Evolutionary conservation across 108 stramenopile species (phyloP).

Genomic region (Cylindrotheca fusiformis): DNA sequence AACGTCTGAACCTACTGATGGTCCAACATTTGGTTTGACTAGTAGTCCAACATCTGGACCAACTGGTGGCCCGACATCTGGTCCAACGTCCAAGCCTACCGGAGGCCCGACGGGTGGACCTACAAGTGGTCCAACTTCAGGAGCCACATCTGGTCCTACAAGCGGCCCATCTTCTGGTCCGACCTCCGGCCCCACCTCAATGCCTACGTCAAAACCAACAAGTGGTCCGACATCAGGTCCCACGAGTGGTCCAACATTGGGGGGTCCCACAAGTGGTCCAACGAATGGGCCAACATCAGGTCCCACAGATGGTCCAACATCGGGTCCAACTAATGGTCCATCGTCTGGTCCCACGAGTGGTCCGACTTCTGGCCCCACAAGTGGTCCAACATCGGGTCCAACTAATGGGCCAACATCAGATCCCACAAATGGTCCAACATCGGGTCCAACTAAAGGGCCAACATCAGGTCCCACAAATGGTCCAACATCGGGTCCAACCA

Average conservation of each 20-base stretch:
- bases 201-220: no score
- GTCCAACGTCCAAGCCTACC: not conserved
- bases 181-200: no score
- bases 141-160: no score
- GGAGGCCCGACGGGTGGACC: no score
- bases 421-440: constrained; percentile 4
- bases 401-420: constrained; percentile 7
- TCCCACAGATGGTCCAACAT: constrained; percentile 10
- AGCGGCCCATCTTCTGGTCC: not conserved
- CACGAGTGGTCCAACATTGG: no score
- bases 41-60: no score
- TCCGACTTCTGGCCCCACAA: constrained; percentile 8
- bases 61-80: no score
- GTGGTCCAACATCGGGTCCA: constrained; percentile 4
- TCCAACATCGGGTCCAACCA: constrained; percentile 12
- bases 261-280: no score
- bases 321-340: not conserved
- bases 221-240: no score
- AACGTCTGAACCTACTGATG: not conserved
- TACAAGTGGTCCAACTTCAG: no score
- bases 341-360: constrained; percentile 5
- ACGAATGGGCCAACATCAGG: constrained; percentile 12
- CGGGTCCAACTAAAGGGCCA: constrained; percentile 8
- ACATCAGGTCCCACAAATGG: constrained; percentile 8
- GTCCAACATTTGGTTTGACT: no score